Percentiles rank a stretch among this genome's conserved stretches.
These are phyloP conservation scores for Pseudotsuga menziesii DNA, from an alignment of 75 land plant genomes.

Conservation along the genomic window DNA sequence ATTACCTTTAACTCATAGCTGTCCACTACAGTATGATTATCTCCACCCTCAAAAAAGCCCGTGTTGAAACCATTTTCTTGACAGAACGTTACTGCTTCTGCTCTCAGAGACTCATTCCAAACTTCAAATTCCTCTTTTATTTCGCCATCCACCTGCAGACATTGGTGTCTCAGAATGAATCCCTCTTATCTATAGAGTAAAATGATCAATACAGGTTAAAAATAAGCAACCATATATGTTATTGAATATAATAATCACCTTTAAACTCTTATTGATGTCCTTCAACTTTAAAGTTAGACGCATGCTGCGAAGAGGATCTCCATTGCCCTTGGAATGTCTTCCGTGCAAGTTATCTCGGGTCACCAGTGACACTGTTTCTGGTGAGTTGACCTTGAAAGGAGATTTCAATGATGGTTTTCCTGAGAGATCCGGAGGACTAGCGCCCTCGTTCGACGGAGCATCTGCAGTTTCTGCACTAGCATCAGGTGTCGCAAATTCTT, in stretches of 20 bases:
- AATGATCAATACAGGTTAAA: slow-evolving; percentile 8
- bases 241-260: slow-evolving; percentile 40
- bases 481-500: slow-evolving; percentile 25
- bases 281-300: slow-evolving; percentile 84
- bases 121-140: slow-evolving; percentile 63
- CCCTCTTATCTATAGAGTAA: neutral
- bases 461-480: slow-evolving; percentile 35
- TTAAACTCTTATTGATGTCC: slow-evolving; percentile 75
- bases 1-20: slow-evolving; percentile 95
- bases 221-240: neutral
- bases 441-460: slow-evolving; percentile 19
- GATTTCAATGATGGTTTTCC: slow-evolving; percentile 11
- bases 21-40: slow-evolving; percentile 61
- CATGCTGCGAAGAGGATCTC: slow-evolving; percentile 36
- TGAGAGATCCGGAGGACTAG: slow-evolving; percentile 16
- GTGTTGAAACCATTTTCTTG: slow-evolving; percentile 79
- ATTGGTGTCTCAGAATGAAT: neutral
- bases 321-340: slow-evolving; percentile 37
- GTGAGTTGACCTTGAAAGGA: slow-evolving; percentile 28
- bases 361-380: slow-evolving; percentile 40
- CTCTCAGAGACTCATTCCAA: slow-evolving; percentile 83
- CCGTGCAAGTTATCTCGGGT: slow-evolving; percentile 62
- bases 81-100: slow-evolving; percentile 70
- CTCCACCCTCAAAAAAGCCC: slow-evolving; percentile 88
- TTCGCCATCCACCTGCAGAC: slow-evolving; percentile 62